Evolutionary conservation across 2,329 filamentous ascomycete species (phyloP).

Genomic region (Fusarium dimerum): DNA sequence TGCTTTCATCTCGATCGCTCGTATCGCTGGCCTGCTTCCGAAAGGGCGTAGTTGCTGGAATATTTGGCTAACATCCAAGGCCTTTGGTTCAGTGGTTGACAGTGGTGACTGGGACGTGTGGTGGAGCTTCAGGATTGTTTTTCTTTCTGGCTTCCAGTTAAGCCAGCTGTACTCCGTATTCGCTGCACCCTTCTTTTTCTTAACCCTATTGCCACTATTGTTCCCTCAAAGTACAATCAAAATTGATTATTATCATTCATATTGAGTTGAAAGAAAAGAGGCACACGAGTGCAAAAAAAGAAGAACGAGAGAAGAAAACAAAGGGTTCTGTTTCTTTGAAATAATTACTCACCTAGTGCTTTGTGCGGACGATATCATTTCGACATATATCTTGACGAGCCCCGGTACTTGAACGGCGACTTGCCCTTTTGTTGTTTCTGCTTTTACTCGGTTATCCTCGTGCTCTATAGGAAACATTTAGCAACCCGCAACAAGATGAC

Average conservation of each 20-base stretch:
- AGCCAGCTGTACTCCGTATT: slow-evolving; percentile 45
- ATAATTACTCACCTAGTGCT: slow-evolving; percentile 36
- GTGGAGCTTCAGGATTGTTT: slow-evolving; percentile 39
- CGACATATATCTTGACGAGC: slow-evolving; percentile 17
- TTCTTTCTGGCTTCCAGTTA: slow-evolving; percentile 33
- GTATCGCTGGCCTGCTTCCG: slow-evolving; percentile 25
- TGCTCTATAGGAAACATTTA: slow-evolving; percentile 30
- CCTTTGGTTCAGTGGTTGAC: slow-evolving; percentile 34
- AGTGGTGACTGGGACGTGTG: slow-evolving; percentile 39
- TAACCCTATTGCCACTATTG: slow-evolving; percentile 36
- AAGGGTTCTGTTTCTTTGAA: slow-evolving; percentile 24
- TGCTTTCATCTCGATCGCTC: slow-evolving; percentile 5
- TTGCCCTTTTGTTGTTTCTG: slow-evolving; percentile 18
- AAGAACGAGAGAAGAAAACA: slow-evolving; percentile 31
- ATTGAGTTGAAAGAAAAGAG: slow-evolving; percentile 37
- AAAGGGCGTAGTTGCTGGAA: slow-evolving; percentile 23
- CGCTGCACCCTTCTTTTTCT: slow-evolving; percentile 34
- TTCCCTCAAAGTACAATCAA: slow-evolving; percentile 49
- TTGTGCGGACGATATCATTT: slow-evolving; percentile 26
- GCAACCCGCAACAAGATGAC: slow-evolving; percentile 62
- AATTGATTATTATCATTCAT: slow-evolving; percentile 51
- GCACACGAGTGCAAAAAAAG: slow-evolving; percentile 41
- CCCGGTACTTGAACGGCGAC: slow-evolving; percentile 23
- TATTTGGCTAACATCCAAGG: slow-evolving; percentile 32
- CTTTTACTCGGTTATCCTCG: slow-evolving; percentile 23